Base-by-base conservation (phyloP, 129 eudicot species). In the Lactuca saligna region DNA sequence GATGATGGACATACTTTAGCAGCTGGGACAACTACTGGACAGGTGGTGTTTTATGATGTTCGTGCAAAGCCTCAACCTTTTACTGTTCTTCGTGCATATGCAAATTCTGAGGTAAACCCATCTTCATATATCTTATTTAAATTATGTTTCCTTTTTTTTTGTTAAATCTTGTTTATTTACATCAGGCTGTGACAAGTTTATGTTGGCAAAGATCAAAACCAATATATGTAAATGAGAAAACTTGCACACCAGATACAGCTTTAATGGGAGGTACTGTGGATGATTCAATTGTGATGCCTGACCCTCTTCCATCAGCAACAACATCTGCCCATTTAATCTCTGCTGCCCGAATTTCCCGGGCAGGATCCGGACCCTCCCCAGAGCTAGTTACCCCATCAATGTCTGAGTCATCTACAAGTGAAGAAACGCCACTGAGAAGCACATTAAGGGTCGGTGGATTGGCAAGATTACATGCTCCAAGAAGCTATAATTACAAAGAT, bases 181-280 rank as follows among this genome's bases (percentile, higher is more conserved):
- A 44, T 74, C 80, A 93, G 99, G 95, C 95, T 53, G 91, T 93
- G 61, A 85, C 97, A 71, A 89, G 89, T 83, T 79, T 93, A 54
- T 83, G 97, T 84, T 93, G 99, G 99, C 99, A 89, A 79, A 83
- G 99, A 70, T 87, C 99, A 50, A 93, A 89, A 85, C 92, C 97
- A 3, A 85, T 89, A 15, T 41, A 38, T 25, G 92, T 93, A 17
- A 93, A 89, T 57, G 99, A 93, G 65, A 83, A 75, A 69, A 93
- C 70, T 35, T 86, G 95, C 82, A 79, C 95, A 46, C 88, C 82
- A 41, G 95, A 93, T 15, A 75, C 70, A 38, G 90, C 90, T 60
- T 90, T 93, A 38, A 33, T 89, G 79, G 99, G 97, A 10, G 90
- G 89, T 61, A 84, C 96, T 56, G 85, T 85, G 50, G 99, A 91